Percentiles rank a stretch among this genome's conserved stretches.
Evolutionary conservation across 257 asterid species (phyloP).

Genomic region (Gardenia jasminoides): DNA sequence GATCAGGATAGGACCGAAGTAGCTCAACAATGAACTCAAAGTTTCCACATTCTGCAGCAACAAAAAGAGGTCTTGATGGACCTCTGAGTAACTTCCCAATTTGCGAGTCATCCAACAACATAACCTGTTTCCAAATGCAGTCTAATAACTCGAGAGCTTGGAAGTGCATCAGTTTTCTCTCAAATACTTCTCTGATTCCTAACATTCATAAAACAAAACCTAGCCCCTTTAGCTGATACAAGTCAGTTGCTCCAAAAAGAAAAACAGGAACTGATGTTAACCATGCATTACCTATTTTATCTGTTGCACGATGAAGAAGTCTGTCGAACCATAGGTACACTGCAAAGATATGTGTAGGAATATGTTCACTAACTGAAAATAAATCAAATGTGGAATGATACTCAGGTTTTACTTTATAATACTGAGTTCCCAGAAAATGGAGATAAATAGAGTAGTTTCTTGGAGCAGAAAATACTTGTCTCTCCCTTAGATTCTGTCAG

Average conservation of each 20-base stretch:
- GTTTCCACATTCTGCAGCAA: constrained; percentile 37
- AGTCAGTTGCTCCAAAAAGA: neutral
- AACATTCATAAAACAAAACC: neutral
- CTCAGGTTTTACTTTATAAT: neutral
- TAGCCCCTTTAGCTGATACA: neutral
- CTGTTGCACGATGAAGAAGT: constrained; percentile 10
- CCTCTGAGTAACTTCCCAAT: constrained; percentile 27
- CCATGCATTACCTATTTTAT: constrained; percentile 13
- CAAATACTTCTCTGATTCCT: constrained; percentile 22
- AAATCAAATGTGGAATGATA: neutral
- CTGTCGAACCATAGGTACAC: constrained; percentile 11
- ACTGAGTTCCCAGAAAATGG: neutral
- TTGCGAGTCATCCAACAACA: constrained; percentile 26
- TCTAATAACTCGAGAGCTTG: constrained; percentile 27
- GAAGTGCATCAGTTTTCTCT: constrained; percentile 27
- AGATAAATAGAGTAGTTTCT: neutral
- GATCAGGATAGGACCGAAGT: constrained; percentile 35
- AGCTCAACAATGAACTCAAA: constrained; percentile 30
- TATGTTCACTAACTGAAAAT: neutral
- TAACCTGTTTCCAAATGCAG: constrained; percentile 24
- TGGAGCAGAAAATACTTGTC: neutral
- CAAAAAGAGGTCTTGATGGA: constrained; percentile 32
- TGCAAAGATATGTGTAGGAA: neutral
- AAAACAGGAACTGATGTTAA: neutral
- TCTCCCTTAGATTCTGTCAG: neutral